A percentile compares a stretch with the other conserved stretches of the same genome.
These are phyloP conservation scores for Cordyceps farinosa DNA, from an alignment of 2,329 filamentous ascomycete genomes.

Conservation along the genomic window DNA sequence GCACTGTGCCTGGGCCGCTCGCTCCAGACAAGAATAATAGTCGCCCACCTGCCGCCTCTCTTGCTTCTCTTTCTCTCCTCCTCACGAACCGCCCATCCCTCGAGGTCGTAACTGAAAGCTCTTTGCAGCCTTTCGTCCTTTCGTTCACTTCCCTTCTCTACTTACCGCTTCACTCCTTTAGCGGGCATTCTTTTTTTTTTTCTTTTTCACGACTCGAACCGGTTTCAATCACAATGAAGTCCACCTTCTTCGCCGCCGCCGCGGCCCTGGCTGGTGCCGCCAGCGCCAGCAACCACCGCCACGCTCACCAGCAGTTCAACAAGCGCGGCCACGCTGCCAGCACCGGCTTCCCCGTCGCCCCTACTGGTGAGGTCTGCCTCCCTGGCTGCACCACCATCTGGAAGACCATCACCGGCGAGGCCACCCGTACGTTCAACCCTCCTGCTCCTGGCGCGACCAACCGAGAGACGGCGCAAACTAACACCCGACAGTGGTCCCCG, in stretches of 20 bases:
- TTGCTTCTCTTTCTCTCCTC: constrained; percentile 36
- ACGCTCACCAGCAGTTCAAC: constrained; percentile 58
- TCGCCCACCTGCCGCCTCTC: constrained; percentile 39
- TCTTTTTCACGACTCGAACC: constrained; percentile 25
- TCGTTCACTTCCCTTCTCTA: constrained; percentile 40
- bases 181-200: constrained; percentile 70
- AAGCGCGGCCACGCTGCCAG: constrained; percentile 43
- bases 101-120: constrained; percentile 50
- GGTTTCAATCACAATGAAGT: constrained; percentile 65
- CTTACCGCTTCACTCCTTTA: constrained; percentile 82
- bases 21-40: constrained; percentile 31
- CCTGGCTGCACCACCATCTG: constrained; percentile 70
- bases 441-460: neutral
- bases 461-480: neutral
- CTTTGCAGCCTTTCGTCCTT: constrained; percentile 48
- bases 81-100: constrained; percentile 44
- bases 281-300: constrained; percentile 58
- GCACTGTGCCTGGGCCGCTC: constrained; percentile 19
- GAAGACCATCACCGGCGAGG: constrained; percentile 64
- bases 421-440: constrained; percentile 52
- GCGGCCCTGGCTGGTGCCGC: constrained; percentile 56
- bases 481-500: constrained; percentile 22
- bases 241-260: constrained; percentile 60
- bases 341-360: constrained; percentile 5
- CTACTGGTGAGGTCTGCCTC: constrained; percentile 46